phyloP scores from a whole-genome alignment of 2,329 filamentous ascomycete species.

The Colletotrichum cuscutae region DNA sequence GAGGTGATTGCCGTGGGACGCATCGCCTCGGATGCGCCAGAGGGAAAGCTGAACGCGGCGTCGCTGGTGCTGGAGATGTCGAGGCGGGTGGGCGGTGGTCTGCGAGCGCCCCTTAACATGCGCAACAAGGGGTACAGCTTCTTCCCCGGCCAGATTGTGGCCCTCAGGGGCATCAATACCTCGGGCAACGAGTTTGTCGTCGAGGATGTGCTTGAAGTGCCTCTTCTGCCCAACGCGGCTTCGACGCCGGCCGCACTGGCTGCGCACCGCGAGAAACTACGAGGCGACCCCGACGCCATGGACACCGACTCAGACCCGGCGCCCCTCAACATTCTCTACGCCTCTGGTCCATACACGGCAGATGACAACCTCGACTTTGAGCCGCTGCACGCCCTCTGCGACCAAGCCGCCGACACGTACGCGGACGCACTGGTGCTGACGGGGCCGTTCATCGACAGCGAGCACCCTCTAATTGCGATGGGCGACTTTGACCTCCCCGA shows the following conservation, averaged over 20 bases:
- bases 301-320: slow-evolving; percentile 63
- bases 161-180: slow-evolving; percentile 85
- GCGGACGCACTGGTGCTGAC: slow-evolving; percentile 83
- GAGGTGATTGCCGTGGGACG: slow-evolving; percentile 92
- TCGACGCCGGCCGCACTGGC: slow-evolving; percentile 75
- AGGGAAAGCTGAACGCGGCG: slow-evolving; percentile 86
- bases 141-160: slow-evolving; percentile 95
- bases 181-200: slow-evolving; percentile 87
- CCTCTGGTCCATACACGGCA: slow-evolving; percentile 89
- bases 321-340: slow-evolving; percentile 81
- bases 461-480: slow-evolving; percentile 86
- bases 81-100: slow-evolving; percentile 82
- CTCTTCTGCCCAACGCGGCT: slow-evolving; percentile 78
- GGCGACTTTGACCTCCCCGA: slow-evolving; percentile 83
- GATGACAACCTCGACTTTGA: slow-evolving; percentile 94
- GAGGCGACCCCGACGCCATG: slow-evolving; percentile 71
- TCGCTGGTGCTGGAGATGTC: slow-evolving; percentile 92
- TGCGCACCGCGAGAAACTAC: slow-evolving; percentile 74
- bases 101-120: slow-evolving; percentile 83
- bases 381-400: slow-evolving; percentile 83
- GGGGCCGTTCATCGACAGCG: slow-evolving; percentile 90
- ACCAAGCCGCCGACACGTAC: slow-evolving; percentile 76
- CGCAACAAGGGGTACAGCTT: slow-evolving; percentile 78
- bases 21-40: slow-evolving; percentile 87
- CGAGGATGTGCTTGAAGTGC: slow-evolving; percentile 78